A percentile compares a stretch with the other conserved stretches of the same genome.
These are phyloP conservation scores for Sugiyamaella boreocaroliniensis DNA, from an alignment of 805 yeast species.

Conservation along the genomic window DNA sequence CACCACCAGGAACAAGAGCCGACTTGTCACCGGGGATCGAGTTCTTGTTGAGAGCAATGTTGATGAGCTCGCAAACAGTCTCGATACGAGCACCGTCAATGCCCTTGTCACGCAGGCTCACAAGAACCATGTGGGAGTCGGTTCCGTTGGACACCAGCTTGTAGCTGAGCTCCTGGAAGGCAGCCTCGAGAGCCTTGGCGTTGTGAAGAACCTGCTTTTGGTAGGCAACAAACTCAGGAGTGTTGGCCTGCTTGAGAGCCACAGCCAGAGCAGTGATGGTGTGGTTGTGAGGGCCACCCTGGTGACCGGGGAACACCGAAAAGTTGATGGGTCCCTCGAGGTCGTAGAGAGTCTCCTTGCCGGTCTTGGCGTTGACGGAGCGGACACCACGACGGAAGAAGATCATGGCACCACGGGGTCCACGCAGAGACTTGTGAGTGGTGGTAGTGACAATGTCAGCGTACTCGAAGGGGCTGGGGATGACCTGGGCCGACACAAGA, in stretches of 20 bases:
- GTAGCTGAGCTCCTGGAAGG: conserved; percentile 67
- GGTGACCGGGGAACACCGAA: conserved; percentile 99
- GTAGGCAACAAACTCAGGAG: conserved; percentile 86
- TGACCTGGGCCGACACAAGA: conserved; percentile 89
- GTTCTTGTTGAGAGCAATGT: conserved; percentile 95
- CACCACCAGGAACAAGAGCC: conserved; percentile 94
- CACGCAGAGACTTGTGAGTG: conserved; percentile 96
- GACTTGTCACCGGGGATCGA: conserved; percentile 97
- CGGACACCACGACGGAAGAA: conserved; percentile 96
- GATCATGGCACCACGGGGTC: conserved; percentile 99
- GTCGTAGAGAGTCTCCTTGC: conserved; percentile 85
- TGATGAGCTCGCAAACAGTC: conserved; percentile 86
- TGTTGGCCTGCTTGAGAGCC: conserved; percentile 88
- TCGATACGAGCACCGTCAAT: conserved; percentile 97
- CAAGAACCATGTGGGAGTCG: conserved; percentile 93
- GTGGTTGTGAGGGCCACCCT: conserved; percentile 99
- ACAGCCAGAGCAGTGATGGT: conserved; percentile 96
- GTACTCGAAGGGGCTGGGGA: conserved; percentile 92
- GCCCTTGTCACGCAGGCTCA: conserved; percentile 79
- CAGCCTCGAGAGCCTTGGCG: conserved; percentile 74
- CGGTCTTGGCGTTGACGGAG: conserved; percentile 78
- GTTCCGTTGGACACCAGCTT: conserved; percentile 90
- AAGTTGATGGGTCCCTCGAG: conserved; percentile 93
- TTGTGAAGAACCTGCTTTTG: conserved; percentile 83
- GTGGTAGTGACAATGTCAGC: conserved; percentile 98